These are phyloP conservation scores for Epichloe coenophiala DNA, from an alignment of 2,329 filamentous ascomycete genomes.

Conservation along the genomic window DNA sequence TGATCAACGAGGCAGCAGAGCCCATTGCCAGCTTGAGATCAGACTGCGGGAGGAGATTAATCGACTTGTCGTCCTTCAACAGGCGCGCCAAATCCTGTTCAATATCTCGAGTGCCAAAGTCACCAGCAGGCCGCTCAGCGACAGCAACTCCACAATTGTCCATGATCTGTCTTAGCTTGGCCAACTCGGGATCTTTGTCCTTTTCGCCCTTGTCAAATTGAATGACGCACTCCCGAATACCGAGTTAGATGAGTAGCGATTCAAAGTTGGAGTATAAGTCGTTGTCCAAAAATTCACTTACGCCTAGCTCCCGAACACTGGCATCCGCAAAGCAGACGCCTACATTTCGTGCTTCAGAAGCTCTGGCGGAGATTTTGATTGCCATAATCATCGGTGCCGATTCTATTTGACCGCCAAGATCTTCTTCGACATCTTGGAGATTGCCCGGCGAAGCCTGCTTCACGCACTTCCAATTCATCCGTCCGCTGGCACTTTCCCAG, in stretches of 20 bases:
- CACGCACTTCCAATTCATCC: slow-evolving; percentile 81
- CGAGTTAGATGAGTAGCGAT: slow-evolving; percentile 86
- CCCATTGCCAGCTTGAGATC: slow-evolving; percentile 95
- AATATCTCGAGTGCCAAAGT: slow-evolving; percentile 84
- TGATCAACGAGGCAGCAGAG: slow-evolving; percentile 83
- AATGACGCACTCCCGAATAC: slow-evolving; percentile 87
- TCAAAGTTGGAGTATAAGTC: slow-evolving; percentile 98
- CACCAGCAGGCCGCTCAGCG: slow-evolving; percentile 59
- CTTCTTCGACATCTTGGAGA: slow-evolving; percentile 91
- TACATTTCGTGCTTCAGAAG: slow-evolving; percentile 69
- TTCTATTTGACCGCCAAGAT: slow-evolving; percentile 75
- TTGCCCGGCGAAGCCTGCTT: slow-evolving; percentile 95
- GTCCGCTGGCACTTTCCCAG: slow-evolving; percentile 60
- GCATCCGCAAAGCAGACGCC: slow-evolving; percentile 98
- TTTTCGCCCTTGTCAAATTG: slow-evolving; percentile 67
- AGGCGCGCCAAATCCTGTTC: slow-evolving; percentile 86
- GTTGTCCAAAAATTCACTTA: slow-evolving; percentile 98
- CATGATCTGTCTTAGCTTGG: slow-evolving; percentile 77
- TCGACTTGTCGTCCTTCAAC: slow-evolving; percentile 72
- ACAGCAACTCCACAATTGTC: slow-evolving; percentile 87
- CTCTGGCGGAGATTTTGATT: slow-evolving; percentile 84
- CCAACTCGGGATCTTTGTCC: slow-evolving; percentile 75
- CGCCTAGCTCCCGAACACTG: slow-evolving; percentile 84
- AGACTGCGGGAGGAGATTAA: slow-evolving; percentile 69
- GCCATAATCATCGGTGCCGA: slow-evolving; percentile 88